phyloP scores from a whole-genome alignment of 805 yeast species.

The Isabelozyma pseudorhagii region DNA sequence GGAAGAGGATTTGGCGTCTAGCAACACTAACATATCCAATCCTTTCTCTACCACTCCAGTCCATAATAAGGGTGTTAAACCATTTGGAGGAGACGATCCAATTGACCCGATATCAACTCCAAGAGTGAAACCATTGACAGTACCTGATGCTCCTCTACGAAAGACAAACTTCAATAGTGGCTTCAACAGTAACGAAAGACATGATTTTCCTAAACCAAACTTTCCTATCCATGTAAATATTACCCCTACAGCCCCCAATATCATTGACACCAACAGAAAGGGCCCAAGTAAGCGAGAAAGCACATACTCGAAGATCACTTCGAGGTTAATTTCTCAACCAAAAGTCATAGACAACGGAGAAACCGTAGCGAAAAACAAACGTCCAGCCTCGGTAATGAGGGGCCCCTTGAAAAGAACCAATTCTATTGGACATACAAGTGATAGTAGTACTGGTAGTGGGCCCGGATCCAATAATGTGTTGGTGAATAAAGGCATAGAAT shows the following conservation, averaged over 20 bases:
- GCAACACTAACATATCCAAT: neutral
- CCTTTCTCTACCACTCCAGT: slow-evolving; percentile 1
- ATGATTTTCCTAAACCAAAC: slow-evolving; percentile 31
- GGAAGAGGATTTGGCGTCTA: neutral
- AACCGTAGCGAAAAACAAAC: slow-evolving; percentile 2
- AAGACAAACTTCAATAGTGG: slow-evolving; percentile 12
- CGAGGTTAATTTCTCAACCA: slow-evolving; percentile 31
- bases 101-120: slow-evolving; percentile 29
- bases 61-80: slow-evolving; percentile 5
- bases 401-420: slow-evolving; percentile 16
- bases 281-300: slow-evolving; percentile 19
- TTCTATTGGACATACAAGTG: slow-evolving; percentile 12
- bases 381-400: neutral
- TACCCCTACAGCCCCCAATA: neutral
- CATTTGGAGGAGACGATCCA: slow-evolving; percentile 16
- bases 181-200: slow-evolving; percentile 6
- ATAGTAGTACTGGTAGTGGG: slow-evolving; percentile 4
- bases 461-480: slow-evolving; percentile 9
- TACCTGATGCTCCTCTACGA: slow-evolving; percentile 39
- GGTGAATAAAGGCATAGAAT: slow-evolving; percentile 22
- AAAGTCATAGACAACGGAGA: neutral
- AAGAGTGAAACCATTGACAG: slow-evolving; percentile 16
- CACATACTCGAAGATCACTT: slow-evolving; percentile 44
- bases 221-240: slow-evolving; percentile 11
- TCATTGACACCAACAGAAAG: slow-evolving; percentile 14